Evolutionary conservation across 139 green algal genomes (phyloP), one percentile per base, ranked within the genome.

Genomic region (Chlamydomonas applanata): DNA sequence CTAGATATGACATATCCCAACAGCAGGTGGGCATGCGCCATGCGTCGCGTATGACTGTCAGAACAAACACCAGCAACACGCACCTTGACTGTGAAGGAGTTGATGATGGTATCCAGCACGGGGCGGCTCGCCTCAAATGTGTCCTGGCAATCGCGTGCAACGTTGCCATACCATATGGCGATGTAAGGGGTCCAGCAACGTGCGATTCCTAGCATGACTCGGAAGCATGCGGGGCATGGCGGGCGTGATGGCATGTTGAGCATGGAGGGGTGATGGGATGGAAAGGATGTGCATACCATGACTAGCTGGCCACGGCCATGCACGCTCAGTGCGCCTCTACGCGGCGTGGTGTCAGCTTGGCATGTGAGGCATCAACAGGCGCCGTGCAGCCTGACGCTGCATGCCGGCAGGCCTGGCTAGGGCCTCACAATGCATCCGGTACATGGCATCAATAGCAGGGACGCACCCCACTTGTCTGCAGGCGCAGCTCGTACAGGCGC

Each of bases 401-500:
- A n/a, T n/a, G n/a, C n/a, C n/a, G n/a, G n/a, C n/a, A n/a, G n/a
- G n/a, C n/a, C n/a, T n/a, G n/a, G n/a, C n/a, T n/a, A n/a, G n/a
- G n/a, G n/a, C n/a, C n/a, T n/a, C n/a, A n/a, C n/a, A n/a, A n/a
- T n/a, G n/a, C n/a, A n/a, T n/a, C n/a, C n/a, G n/a, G n/a, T n/a
- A n/a, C n/a, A n/a, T n/a, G n/a, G n/a, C n/a, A n/a, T n/a, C n/a
- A n/a, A n/a, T 19, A 22, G 9, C 60, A 11, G 16, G 54, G 11
- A 45, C 64, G 27, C 45, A 73, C 67, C 67, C 46, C 20, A 17
- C 40, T 46, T 63, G 86, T 87, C 85, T 97, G 93, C 75, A 97
- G 72, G n/a, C 93, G 72, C 54, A 96, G 82, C 73, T 91, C 68
- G 63, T 97, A 97, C 71, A 95, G 75, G 34, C 89, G 82, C 49